These are phyloP conservation scores for Penicillium cosmopolitanum DNA, from an alignment of 495 filamentous ascomycete species.

Conservation along the genomic window DNA sequence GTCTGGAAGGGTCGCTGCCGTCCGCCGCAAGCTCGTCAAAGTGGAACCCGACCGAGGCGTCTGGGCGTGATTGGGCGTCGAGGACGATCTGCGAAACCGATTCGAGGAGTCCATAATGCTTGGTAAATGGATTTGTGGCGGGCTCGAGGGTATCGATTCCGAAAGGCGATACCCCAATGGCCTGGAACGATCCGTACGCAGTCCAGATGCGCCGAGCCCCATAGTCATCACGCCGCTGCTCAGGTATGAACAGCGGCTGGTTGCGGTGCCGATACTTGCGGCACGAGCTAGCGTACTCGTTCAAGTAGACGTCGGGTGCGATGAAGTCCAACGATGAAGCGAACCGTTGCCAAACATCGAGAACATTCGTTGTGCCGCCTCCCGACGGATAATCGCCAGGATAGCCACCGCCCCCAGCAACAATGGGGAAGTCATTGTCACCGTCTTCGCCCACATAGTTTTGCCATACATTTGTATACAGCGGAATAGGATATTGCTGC, in stretches of 20 bases:
- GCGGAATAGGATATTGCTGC: constrained; percentile 43
- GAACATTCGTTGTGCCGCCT: constrained; percentile 40
- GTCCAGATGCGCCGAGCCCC: constrained; percentile 49
- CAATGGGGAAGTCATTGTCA: constrained; percentile 37
- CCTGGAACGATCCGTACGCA: constrained; percentile 46
- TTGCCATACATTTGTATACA: constrained; percentile 55
- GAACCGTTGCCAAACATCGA: constrained; percentile 50
- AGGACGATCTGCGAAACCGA: constrained; percentile 42
- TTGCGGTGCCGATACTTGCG: constrained; percentile 46
- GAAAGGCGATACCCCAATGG: constrained; percentile 49
- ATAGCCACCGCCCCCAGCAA: constrained; percentile 46
- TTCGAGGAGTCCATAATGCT: constrained; percentile 43
- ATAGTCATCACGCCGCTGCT: constrained; percentile 53
- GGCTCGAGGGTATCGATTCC: constrained; percentile 50
- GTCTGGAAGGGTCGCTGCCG: constrained; percentile 27
- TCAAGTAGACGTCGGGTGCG: constrained; percentile 52
- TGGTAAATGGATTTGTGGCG: constrained; percentile 37
- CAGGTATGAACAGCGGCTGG: constrained; percentile 55
- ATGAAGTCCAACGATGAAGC: constrained; percentile 52
- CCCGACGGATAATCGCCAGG: constrained; percentile 54
- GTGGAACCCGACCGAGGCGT: constrained; percentile 48
- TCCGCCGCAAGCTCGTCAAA: constrained; percentile 44
- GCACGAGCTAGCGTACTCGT: constrained; percentile 46
- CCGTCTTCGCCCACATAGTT: constrained; percentile 37
- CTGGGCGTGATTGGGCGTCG: constrained; percentile 40